Evolutionary conservation across 2,329 filamentous ascomycete species (phyloP).

Genomic region (Penicillium hordei): DNA sequence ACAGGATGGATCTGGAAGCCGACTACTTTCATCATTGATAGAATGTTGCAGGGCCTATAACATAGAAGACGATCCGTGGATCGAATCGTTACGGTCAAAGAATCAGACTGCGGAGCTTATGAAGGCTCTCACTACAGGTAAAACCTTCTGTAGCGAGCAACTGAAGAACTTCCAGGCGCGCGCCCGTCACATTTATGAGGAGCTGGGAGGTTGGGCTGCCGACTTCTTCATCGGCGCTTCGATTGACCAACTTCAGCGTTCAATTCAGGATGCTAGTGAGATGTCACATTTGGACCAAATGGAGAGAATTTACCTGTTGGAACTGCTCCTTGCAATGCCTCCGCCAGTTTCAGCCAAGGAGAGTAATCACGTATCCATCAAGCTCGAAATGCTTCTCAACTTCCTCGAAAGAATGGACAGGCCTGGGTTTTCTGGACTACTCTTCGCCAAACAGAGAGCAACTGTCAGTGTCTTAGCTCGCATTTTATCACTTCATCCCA

Average conservation of each 20-base stretch:
- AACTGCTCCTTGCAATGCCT: conserved; percentile 34
- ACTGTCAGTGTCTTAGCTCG: conserved; percentile 61
- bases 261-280: conserved; percentile 27
- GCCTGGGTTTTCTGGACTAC: conserved; percentile 56
- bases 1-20: background rate
- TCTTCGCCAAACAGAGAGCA: conserved; percentile 66
- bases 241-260: conserved; percentile 38
- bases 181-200: conserved; percentile 51
- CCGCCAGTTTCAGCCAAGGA: conserved; percentile 17
- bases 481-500: conserved; percentile 56
- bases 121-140: conserved; percentile 30
- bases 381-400: conserved; percentile 57
- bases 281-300: conserved; percentile 53
- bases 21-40: conserved; percentile 48
- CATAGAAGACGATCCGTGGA: conserved; percentile 61
- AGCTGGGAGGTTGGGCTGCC: conserved; percentile 68
- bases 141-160: conserved; percentile 52
- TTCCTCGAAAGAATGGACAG: conserved; percentile 48
- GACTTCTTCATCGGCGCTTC: conserved; percentile 63
- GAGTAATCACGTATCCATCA: conserved; percentile 52
- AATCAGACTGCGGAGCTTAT: conserved; percentile 33
- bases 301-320: conserved; percentile 54
- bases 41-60: conserved; percentile 49
- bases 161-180: conserved; percentile 57
- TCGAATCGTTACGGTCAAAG: conserved; percentile 50